Percentiles rank a stretch among this genome's conserved stretches.
Conservation (phyloP, 139 green algal genomes). For the Penium margaritaceum region DNA sequence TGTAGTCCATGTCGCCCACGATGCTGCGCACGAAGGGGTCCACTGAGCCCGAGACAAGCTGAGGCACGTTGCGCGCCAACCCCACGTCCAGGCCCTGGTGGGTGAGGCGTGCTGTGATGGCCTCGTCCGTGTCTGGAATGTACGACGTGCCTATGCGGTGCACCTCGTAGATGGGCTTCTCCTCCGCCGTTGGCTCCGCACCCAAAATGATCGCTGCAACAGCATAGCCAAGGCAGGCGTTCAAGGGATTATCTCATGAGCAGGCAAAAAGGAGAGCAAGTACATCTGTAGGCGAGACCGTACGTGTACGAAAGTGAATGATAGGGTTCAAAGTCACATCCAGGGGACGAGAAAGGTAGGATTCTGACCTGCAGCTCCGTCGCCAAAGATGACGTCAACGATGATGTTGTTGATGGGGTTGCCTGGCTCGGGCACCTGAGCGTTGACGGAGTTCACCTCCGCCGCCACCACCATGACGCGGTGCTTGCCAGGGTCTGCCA, state of each 20-base stretch:
- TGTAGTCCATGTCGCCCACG: slow-evolving; percentile 24
- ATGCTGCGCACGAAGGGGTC: slow-evolving; percentile 22
- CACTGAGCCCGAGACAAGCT: no score
- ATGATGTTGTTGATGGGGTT: slow-evolving; percentile 39
- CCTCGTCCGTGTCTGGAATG: slow-evolving; percentile 16
- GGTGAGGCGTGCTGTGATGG: slow-evolving; percentile 16
- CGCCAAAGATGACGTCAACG: slow-evolving; percentile 26
- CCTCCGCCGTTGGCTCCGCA: neutral
- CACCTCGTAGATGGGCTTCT: slow-evolving; percentile 22
- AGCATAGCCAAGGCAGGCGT: no score
- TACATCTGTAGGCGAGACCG: no score
- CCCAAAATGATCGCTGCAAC: slow-evolving; percentile 29
- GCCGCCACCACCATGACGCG: slow-evolving; percentile 18
- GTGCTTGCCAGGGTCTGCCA: slow-evolving; percentile 3
- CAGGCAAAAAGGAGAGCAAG: no score
- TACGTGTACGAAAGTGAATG: no score
- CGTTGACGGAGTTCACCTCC: slow-evolving; percentile 36
- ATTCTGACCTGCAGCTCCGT: slow-evolving; percentile 26
- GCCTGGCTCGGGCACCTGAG: neutral
- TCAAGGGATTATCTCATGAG: no score
- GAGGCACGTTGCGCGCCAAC: slow-evolving; percentile 12
- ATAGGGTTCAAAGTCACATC: no score
- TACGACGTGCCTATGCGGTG: slow-evolving; percentile 14
- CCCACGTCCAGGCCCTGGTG: slow-evolving; percentile 3
- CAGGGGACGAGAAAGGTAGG: no score